Percentiles rank a stretch among this genome's conserved stretches.
phyloP scores from a whole-genome alignment of 2,329 filamentous ascomycete genomes.

The Monosporascus sp. region DNA sequence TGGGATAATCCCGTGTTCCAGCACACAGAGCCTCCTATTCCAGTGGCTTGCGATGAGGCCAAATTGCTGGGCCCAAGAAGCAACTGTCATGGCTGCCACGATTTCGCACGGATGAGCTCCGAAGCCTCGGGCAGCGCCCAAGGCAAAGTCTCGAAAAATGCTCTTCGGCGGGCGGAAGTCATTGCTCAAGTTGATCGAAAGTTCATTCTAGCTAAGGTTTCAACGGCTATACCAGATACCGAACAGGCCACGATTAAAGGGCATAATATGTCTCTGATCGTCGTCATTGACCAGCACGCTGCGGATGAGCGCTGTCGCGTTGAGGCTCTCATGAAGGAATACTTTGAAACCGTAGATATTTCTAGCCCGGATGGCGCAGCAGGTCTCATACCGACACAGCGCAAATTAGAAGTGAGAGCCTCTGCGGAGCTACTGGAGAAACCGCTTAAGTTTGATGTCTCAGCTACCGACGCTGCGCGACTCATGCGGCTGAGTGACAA shows the following conservation, averaged over 20 bases:
- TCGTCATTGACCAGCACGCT: slow-evolving; percentile 89
- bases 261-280: slow-evolving; percentile 38
- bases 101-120: slow-evolving; percentile 5
- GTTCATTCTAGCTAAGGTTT: slow-evolving; percentile 70
- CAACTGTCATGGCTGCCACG: slow-evolving; percentile 5
- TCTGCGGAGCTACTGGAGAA: slow-evolving; percentile 38
- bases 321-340: slow-evolving; percentile 60
- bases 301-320: slow-evolving; percentile 84
- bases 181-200: slow-evolving; percentile 85
- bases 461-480: slow-evolving; percentile 52
- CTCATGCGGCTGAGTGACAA: slow-evolving; percentile 48
- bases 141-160: slow-evolving; percentile 55
- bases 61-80: slow-evolving; percentile 13
- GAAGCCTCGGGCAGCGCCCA: slow-evolving; percentile 24
- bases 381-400: not conserved
- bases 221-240: slow-evolving; percentile 12
- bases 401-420: slow-evolving; percentile 11
- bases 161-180: slow-evolving; percentile 56
- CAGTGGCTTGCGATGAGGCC: slow-evolving; percentile 28
- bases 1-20: slow-evolving; percentile 78
- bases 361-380: slow-evolving; percentile 1
- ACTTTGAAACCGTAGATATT: slow-evolving; percentile 32
- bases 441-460: slow-evolving; percentile 61
- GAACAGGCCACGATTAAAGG: not conserved
- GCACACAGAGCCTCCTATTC: slow-evolving; percentile 40